A percentile compares a stretch with the other conserved stretches of the same genome.
Evolutionary conservation across 305 asterid genomes (phyloP).

Genomic region (Galium porrigens): DNA sequence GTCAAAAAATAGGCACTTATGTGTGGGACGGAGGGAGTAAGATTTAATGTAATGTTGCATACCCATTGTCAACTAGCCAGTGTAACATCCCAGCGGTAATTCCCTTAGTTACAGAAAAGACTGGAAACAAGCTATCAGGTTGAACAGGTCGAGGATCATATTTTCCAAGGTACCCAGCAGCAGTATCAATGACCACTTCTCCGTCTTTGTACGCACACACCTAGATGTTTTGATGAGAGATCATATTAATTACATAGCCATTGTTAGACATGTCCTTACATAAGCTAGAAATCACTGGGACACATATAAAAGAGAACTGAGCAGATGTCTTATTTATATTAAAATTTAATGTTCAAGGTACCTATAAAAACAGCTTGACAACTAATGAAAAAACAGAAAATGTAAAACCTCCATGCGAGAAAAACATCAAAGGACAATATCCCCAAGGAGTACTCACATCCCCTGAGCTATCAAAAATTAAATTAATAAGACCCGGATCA

Average conservation of each 20-base stretch:
- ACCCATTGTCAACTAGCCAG: slow-evolving; percentile 92
- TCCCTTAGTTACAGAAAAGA: slow-evolving; percentile 85
- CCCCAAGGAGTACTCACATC: background rate
- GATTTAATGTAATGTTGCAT: slow-evolving; percentile 11
- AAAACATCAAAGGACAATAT: background rate
- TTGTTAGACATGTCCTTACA: background rate
- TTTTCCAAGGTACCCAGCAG: slow-evolving; percentile 96
- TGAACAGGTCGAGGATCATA: slow-evolving; percentile 98
- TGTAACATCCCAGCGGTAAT: slow-evolving; percentile 92
- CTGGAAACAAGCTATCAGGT: slow-evolving; percentile 90
- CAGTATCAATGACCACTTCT: slow-evolving; percentile 84
- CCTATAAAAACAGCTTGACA: background rate
- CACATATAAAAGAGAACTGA: background rate
- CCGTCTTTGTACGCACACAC: slow-evolving; percentile 99
- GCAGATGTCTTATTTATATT: background rate
- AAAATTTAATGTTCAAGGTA: background rate
- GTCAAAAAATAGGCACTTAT: no score
- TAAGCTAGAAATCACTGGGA: background rate
- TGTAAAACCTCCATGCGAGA: background rate
- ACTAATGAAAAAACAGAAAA: background rate
- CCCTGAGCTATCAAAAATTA: background rate
- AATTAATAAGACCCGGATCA: background rate
- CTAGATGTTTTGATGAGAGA: slow-evolving; percentile 23
- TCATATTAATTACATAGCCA: background rate
- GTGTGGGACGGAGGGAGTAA: background rate